Evolutionary conservation across 345 rosid species (phyloP), one percentile per base, ranked within the genome.

Genomic region (Physaria fendleri): DNA sequence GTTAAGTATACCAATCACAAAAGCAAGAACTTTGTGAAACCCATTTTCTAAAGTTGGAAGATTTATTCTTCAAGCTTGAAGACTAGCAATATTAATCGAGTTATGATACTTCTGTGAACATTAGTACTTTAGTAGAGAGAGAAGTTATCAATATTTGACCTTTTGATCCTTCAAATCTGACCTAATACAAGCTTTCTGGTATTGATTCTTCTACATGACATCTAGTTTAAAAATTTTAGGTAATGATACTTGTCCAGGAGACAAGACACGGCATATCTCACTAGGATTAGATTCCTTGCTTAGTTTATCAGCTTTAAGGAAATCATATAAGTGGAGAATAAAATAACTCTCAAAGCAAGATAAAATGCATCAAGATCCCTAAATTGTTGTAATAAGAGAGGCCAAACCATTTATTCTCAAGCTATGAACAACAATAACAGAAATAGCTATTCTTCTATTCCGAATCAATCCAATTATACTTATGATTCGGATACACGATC

Each of bases 251-350:
- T 66, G 27, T 49, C 48, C 37, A 47, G 24, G 39, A 41, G 42
- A 63, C 4, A 29, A 51, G 41, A 41, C n/a, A 68, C 43, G 46
- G 37, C 47, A 50, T 59, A 20, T n/a, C 56, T 44, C 12, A 27
- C 42, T 9, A 70, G 53, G 34, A 56, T 21, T 21, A 70, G 30
- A 70, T 70, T 70, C 74, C 12, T 70, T 70, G 64, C 69, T 70
- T 70, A 33, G 25, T 17, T 2, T 6, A 39, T 39, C 68, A 47
- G 59, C 47, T 40, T 30, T 16, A 4, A 44, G 18, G 40, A 64
- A 47, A 62, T 70, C 72, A 40, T 16, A 6, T 38, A 15, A 69
- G 74, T 69, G 74, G 74, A 23, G 74, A 55, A 54, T n/a, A 56
- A 69, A 62, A 62, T 56, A 62, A 47, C 45, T 47, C 45, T 47